phyloP scores from a whole-genome alignment of 768 basidiomycete species.

The Hericium erinaceus region DNA sequence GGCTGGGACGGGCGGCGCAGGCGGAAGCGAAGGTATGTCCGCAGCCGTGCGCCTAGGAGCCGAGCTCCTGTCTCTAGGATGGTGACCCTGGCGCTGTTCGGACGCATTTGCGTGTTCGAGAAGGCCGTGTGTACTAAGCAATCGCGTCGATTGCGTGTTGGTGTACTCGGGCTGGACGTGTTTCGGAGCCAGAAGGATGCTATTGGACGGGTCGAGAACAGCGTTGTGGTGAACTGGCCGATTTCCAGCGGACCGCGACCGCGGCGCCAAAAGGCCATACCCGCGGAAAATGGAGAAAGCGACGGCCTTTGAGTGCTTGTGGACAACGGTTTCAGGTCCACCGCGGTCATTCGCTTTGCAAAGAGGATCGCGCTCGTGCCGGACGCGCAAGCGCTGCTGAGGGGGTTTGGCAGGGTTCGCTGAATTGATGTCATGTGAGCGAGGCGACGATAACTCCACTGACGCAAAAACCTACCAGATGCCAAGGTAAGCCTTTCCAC shows the following conservation, averaged over 20 bases:
- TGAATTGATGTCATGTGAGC: background rate
- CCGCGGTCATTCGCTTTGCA: slow-evolving; percentile 31
- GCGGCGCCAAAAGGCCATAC: slow-evolving; percentile 28
- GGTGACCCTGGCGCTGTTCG: slow-evolving; percentile 8
- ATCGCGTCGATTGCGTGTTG: slow-evolving; percentile 63
- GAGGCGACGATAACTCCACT: too few species aligned
- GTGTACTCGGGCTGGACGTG: slow-evolving; percentile 75
- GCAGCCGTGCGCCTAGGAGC: slow-evolving; percentile 1
- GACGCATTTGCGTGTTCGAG: slow-evolving; percentile 34
- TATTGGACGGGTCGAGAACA: slow-evolving; percentile 11
- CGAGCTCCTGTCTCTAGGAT: background rate
- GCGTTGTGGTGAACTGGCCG: slow-evolving; percentile 3
- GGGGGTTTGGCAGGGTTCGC: slow-evolving; percentile 46
- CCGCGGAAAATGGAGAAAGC: slow-evolving; percentile 76
- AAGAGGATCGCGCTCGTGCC: slow-evolving; percentile 43
- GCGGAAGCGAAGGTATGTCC: background rate
- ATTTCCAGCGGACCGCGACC: background rate
- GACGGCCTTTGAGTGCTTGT: slow-evolving; percentile 72
- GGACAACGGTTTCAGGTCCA: slow-evolving; percentile 61
- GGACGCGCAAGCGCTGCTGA: slow-evolving; percentile 61
- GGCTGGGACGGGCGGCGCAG: background rate
- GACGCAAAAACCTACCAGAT: too few species aligned
- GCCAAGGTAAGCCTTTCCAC: background rate
- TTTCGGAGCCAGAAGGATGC: slow-evolving; percentile 60
- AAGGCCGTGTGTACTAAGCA: slow-evolving; percentile 58